Evolutionary conservation across 139 green algal species (phyloP).

Genomic region (Chlorella sorokiniana): DNA sequence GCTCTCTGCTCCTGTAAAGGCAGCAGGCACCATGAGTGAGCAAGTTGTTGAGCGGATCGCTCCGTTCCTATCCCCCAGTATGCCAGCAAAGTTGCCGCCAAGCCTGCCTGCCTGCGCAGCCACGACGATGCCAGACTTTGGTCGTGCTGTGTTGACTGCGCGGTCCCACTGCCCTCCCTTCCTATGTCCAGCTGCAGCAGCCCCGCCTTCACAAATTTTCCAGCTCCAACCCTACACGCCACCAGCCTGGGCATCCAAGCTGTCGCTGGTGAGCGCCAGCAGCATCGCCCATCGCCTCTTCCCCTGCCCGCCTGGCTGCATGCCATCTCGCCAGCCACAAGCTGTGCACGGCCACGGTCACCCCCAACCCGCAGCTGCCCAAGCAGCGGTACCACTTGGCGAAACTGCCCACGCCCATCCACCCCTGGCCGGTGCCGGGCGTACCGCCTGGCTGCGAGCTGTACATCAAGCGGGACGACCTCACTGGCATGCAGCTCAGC

Average conservation of each 20-base stretch:
- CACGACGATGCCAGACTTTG: no score
- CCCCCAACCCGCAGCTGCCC: conserved; percentile 28
- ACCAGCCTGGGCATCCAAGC: conserved; percentile 14
- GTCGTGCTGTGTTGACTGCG: no score
- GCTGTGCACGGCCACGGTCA: background rate
- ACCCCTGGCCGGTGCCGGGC: conserved; percentile 75
- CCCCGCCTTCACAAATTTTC: background rate
- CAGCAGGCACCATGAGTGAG: no score
- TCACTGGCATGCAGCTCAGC: conserved; percentile 88
- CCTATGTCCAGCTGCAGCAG: background rate
- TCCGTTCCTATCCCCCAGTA: no score
- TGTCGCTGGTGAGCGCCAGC: background rate
- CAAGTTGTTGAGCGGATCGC: no score
- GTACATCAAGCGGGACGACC: conserved; percentile 92
- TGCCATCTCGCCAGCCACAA: background rate
- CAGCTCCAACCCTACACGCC: conserved; percentile 12
- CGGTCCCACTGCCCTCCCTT: background rate
- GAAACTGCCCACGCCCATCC: conserved; percentile 56
- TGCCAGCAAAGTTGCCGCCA: no score
- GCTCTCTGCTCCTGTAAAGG: no score
- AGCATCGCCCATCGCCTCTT: background rate
- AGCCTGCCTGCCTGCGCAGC: no score
- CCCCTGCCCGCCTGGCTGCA: background rate
- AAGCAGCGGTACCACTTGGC: conserved; percentile 41
- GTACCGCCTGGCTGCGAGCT: conserved; percentile 75